Evolutionary conservation across 176 grass and related monocot species (phyloP).

Genomic region (Microstegium vimineum): DNA sequence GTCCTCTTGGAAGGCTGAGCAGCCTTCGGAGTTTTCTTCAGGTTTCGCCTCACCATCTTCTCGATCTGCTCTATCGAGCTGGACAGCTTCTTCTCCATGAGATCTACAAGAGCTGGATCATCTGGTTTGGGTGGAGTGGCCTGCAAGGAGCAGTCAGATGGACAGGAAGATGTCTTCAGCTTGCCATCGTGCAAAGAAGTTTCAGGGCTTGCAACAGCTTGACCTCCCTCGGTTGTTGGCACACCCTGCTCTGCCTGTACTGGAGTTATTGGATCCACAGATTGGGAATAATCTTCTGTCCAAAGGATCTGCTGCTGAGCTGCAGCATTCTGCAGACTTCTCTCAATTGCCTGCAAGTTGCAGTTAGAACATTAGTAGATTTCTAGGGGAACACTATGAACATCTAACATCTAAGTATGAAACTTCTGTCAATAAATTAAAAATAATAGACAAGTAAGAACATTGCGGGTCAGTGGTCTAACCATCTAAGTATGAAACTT

Average conservation of each 20-base stretch:
- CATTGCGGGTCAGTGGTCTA: not conserved
- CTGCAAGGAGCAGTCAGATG: slow-evolving; percentile 32
- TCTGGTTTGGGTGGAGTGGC: slow-evolving; percentile 22
- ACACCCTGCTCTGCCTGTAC: slow-evolving; percentile 16
- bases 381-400: not conserved
- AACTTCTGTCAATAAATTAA: not conserved
- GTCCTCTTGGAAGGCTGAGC: slow-evolving; percentile 49
- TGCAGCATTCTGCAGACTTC: slow-evolving; percentile 35
- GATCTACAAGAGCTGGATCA: slow-evolving; percentile 5
- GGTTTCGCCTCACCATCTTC: slow-evolving; percentile 48
- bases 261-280: slow-evolving; percentile 26
- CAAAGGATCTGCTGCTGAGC: slow-evolving; percentile 42
- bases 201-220: slow-evolving; percentile 25
- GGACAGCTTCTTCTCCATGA: slow-evolving; percentile 53
- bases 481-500: too few relatives aligned
- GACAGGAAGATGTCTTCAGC: slow-evolving; percentile 30
- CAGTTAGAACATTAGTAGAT: not conserved
- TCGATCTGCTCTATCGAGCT: slow-evolving; percentile 70
- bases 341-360: slow-evolving; percentile 49
- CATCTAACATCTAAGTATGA: not conserved
- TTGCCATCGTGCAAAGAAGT: slow-evolving; percentile 14
- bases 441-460: not conserved
- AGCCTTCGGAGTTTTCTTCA: slow-evolving; percentile 42
- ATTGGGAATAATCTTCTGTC: slow-evolving; percentile 25
- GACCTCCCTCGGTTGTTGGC: slow-evolving; percentile 16